A percentile compares a stretch with the other conserved stretches of the same genome.
Conservation (phyloP, 164 flowering plant genomes). For the Tinospora cordifolia region DNA sequence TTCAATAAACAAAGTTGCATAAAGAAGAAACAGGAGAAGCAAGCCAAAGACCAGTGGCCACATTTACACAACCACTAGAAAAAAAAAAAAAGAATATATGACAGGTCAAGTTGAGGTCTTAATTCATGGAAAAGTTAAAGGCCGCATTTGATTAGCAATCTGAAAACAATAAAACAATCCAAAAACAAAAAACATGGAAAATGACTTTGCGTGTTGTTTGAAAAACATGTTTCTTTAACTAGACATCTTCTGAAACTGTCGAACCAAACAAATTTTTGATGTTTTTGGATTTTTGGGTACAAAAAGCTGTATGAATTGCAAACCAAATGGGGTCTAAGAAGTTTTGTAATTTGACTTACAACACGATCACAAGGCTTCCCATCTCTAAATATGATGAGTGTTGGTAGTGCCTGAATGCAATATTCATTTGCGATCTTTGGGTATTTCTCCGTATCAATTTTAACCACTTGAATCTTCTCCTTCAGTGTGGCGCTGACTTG, state of each 20-base stretch:
- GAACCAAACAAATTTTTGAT: no score
- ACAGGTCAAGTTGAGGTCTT: background rate
- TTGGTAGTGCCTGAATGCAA: conserved; percentile 72
- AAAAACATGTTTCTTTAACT: no score
- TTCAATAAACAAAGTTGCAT: background rate
- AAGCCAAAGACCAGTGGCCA: background rate
- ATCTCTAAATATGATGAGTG: conserved; percentile 80
- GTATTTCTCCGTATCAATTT: conserved; percentile 91
- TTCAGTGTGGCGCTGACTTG: conserved; percentile 50
- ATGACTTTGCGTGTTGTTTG: no score
- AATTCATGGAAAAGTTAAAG: background rate
- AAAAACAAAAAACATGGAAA: no score
- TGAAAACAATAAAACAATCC: no score
- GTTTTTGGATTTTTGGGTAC: no score
- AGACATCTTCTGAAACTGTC: no score
- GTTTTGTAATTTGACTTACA: conserved; percentile 49
- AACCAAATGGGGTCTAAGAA: no score
- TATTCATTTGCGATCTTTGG: conserved; percentile 68
- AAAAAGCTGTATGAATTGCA: no score
- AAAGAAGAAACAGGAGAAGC: background rate
- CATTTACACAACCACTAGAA: background rate
- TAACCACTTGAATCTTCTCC: conserved; percentile 74
- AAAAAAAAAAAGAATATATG: background rate
- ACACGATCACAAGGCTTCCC: conserved; percentile 77
- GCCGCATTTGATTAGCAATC: no score